Percentiles rank a stretch among this genome's conserved stretches.
Evolutionary conservation across 1,139 yeast species (phyloP).

Genomic region (Nadsonia starkeyi-henricii): DNA sequence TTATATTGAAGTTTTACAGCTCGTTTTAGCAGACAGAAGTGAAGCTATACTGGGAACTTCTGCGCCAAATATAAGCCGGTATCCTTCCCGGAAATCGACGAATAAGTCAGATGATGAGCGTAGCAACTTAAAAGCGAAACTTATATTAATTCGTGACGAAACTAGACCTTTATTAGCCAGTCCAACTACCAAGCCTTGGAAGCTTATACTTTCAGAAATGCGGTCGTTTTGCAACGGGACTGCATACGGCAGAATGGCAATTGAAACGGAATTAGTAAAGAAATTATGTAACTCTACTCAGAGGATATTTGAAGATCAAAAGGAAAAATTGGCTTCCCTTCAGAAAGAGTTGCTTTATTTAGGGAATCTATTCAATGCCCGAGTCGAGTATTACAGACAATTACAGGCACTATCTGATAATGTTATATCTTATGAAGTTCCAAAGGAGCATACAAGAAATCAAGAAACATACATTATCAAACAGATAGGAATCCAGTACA

Average conservation of each 20-base stretch:
- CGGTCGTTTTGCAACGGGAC: not conserved
- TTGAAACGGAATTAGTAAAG: not conserved
- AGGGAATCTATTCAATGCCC: constrained; percentile 57
- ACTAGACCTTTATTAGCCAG: not conserved
- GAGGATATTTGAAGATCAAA: not conserved
- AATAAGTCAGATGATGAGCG: not conserved
- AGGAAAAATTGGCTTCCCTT: constrained; percentile 8
- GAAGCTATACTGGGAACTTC: constrained; percentile 27
- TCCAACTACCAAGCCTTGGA: not conserved
- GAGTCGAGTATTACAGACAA: constrained; percentile 70
- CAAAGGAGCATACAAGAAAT: constrained; percentile 10
- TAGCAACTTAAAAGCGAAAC: not conserved
- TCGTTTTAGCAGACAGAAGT: constrained; percentile 43
- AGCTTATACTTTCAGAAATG: not conserved
- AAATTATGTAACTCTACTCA: not conserved
- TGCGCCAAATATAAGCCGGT: constrained; percentile 10
- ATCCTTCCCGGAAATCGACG: constrained; percentile 7
- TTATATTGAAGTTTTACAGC: constrained; percentile 47
- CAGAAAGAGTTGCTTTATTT: constrained; percentile 23
- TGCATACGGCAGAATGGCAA: not conserved
- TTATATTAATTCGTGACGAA: constrained; percentile 5
- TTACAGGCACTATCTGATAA: constrained; percentile 78
- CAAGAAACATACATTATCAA: constrained; percentile 7
- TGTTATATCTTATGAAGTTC: constrained; percentile 30
- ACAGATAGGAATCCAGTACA: constrained; percentile 11